Evolutionary conservation across 2,329 filamentous ascomycete species (phyloP).

Genomic region (Stagonosporopsis chrysanthemi): DNA sequence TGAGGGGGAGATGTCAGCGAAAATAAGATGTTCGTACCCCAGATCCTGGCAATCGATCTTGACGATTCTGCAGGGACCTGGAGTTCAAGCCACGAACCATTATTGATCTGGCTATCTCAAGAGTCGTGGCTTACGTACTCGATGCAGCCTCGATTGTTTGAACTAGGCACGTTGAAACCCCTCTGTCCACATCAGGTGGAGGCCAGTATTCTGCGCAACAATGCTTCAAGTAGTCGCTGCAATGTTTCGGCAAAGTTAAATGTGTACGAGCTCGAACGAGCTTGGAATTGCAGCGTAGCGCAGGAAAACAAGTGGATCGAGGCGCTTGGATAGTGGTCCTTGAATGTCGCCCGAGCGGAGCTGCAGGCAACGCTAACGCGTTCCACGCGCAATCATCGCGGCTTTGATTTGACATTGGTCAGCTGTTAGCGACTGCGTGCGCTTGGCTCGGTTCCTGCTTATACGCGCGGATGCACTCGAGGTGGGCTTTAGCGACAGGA

Average conservation of each 20-base stretch:
- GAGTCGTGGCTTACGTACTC: neutral
- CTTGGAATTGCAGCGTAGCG: conserved; percentile 3
- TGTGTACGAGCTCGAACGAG: neutral
- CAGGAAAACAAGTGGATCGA: conserved; percentile 4
- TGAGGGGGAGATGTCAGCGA: neutral
- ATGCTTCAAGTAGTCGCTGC: neutral
- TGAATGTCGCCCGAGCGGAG: neutral
- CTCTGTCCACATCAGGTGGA: neutral
- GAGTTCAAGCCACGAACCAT: conserved; percentile 8
- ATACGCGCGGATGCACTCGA: conserved; percentile 11
- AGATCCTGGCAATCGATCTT: conserved; percentile 15
- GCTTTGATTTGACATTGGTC: conserved; percentile 7
- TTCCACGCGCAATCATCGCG: conserved; percentile 11
- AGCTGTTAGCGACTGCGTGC: conserved; percentile 16
- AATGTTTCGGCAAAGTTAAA: neutral
- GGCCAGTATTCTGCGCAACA: neutral
- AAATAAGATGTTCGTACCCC: conserved; percentile 1
- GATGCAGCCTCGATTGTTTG: neutral
- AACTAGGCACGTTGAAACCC: neutral
- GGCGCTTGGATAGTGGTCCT: conserved; percentile 9
- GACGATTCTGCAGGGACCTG: conserved; percentile 6
- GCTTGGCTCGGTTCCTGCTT: conserved; percentile 14
- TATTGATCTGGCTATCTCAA: neutral
- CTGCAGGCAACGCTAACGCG: conserved; percentile 11
- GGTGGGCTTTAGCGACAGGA: conserved; percentile 5